Evolutionary conservation across 1,139 yeast genomes (phyloP).

Genomic region (Pichia terricola): DNA sequence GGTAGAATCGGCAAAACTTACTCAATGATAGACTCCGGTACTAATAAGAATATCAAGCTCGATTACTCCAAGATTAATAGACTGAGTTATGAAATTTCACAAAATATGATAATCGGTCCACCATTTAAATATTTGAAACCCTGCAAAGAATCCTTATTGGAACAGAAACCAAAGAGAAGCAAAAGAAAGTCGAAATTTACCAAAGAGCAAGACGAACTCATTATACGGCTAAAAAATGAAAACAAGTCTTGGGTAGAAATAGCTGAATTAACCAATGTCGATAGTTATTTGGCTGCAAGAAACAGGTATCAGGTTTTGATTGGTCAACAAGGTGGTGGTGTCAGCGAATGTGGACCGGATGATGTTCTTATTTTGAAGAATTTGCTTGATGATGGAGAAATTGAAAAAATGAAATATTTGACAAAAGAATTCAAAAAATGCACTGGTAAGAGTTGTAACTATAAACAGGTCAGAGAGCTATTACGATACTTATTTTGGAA

Average conservation of each 20-base stretch:
- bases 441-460: slow-evolving; percentile 46
- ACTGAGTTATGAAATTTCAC: slow-evolving; percentile 20
- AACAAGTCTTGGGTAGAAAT: slow-evolving; percentile 72
- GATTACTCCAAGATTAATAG: slow-evolving; percentile 16
- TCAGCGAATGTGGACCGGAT: slow-evolving; percentile 52
- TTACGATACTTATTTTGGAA: slow-evolving; percentile 43
- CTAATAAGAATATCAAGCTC: slow-evolving; percentile 13
- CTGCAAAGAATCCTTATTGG: slow-evolving; percentile 13
- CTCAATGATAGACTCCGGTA: slow-evolving; percentile 7
- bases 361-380: slow-evolving; percentile 45
- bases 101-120: slow-evolving; percentile 26
- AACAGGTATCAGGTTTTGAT: slow-evolving; percentile 73
- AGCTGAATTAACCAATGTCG: slow-evolving; percentile 57
- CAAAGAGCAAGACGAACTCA: slow-evolving; percentile 57
- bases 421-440: slow-evolving; percentile 52
- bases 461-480: slow-evolving; percentile 47
- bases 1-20: slow-evolving; percentile 1
- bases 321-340: slow-evolving; percentile 76
- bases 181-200: slow-evolving; percentile 60
- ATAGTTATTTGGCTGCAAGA: slow-evolving; percentile 63
- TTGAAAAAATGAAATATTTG: slow-evolving; percentile 61
- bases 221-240: slow-evolving; percentile 48
- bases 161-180: slow-evolving; percentile 34
- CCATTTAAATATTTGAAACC: slow-evolving; percentile 31
- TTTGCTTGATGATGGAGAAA: slow-evolving; percentile 58